phyloP scores from a whole-genome alignment of 306 rosid species.

The Elaeagnus macrophylla region DNA sequence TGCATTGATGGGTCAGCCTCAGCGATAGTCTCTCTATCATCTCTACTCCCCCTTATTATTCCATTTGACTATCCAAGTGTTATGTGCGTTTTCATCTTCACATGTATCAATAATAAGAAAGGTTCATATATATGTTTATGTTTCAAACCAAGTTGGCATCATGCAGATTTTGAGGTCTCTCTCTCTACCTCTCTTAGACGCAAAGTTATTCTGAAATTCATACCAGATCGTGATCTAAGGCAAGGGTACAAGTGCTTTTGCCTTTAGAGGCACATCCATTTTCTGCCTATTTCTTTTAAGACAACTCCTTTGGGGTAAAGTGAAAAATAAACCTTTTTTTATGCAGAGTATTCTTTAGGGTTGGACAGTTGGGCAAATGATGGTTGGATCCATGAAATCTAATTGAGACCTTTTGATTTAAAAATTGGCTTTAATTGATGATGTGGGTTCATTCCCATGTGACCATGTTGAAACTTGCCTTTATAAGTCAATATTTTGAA shows the following conservation, averaged over 20 bases:
- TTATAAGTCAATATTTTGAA: neutral
- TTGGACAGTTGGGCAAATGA: slow-evolving; percentile 29
- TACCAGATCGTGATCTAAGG: slow-evolving; percentile 20
- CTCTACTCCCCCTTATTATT: neutral
- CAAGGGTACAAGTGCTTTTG: slow-evolving; percentile 22
- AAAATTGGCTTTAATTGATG: slow-evolving; percentile 39
- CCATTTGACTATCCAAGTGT: neutral
- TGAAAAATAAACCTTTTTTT: slow-evolving; percentile 19
- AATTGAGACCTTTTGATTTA: slow-evolving; percentile 27
- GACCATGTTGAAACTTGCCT: slow-evolving; percentile 21
- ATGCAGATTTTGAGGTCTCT: slow-evolving; percentile 15
- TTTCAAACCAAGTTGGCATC: slow-evolving; percentile 5
- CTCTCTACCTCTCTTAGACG: neutral
- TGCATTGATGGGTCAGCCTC: too few relatives aligned
- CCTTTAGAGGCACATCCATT: slow-evolving; percentile 22
- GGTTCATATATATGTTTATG: neutral
- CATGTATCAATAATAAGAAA: neutral
- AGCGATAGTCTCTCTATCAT: too few relatives aligned
- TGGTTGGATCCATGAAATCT: slow-evolving; percentile 70
- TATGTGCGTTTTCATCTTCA: neutral
- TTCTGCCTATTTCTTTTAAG: slow-evolving; percentile 8
- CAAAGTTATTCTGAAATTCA: slow-evolving; percentile 2
- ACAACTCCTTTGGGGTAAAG: slow-evolving; percentile 23
- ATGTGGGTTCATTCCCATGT: slow-evolving; percentile 21
- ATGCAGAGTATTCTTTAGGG: slow-evolving; percentile 16